Conservation (phyloP, 176 grass and related monocot genomes). For the Lolium multiflorum region DNA sequence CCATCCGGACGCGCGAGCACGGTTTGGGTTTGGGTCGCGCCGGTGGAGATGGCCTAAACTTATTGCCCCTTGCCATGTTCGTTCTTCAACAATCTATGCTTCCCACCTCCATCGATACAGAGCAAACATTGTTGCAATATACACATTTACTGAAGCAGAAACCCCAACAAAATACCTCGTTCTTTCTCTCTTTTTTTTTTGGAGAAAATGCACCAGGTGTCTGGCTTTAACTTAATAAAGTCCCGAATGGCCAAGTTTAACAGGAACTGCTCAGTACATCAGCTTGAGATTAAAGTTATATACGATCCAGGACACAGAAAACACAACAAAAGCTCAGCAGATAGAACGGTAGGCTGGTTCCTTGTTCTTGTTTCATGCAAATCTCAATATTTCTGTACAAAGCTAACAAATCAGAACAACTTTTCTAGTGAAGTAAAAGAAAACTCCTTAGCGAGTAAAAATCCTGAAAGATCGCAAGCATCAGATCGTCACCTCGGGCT, state of each 20-base stretch:
- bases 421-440: neutral
- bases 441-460: too few relatives aligned
- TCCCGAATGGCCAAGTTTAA: too few relatives aligned
- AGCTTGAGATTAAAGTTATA: too few relatives aligned
- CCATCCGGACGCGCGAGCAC: too few relatives aligned
- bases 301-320: too few relatives aligned
- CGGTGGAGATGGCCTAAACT: neutral
- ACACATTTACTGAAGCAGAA: conserved; percentile 6
- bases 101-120: neutral
- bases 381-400: neutral
- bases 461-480: neutral
- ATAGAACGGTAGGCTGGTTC: too few relatives aligned
- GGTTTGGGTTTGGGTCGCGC: too few relatives aligned
- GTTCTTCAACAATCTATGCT: neutral
- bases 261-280: too few relatives aligned
- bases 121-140: neutral
- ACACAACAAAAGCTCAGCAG: too few relatives aligned
- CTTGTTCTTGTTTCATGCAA: neutral
- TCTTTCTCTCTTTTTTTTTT: too few relatives aligned
- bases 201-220: too few relatives aligned
- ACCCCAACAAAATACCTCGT: neutral
- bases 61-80: neutral
- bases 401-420: neutral
- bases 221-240: too few relatives aligned
- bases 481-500: neutral